These are phyloP conservation scores for Pouteria glomerata DNA, from an alignment of 148 eudicot species.

Conservation along the genomic window DNA sequence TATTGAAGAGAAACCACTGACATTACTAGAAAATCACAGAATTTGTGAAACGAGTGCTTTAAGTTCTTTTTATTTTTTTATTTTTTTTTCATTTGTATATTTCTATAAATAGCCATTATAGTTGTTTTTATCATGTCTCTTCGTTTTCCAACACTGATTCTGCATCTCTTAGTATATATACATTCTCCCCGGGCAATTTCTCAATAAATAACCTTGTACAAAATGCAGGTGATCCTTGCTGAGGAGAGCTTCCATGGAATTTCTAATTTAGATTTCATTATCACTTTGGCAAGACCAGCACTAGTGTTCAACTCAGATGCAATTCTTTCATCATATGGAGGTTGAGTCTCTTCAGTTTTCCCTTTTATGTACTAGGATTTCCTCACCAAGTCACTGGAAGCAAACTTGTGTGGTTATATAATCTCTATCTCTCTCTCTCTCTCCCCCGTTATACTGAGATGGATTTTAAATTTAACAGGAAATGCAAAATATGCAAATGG, in stretches of 20 bases:
- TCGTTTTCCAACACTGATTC: too few species aligned
- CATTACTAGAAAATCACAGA: too few species aligned
- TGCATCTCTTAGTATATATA: too few species aligned
- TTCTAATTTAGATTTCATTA: conserved; percentile 50
- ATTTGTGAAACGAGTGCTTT: too few species aligned
- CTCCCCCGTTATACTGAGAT: neutral
- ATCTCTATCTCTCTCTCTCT: neutral
- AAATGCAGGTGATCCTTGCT: conserved; percentile 50
- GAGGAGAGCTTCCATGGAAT: conserved; percentile 70
- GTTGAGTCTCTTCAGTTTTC: conserved; percentile 24
- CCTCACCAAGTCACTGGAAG: neutral
- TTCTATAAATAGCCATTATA: too few species aligned
- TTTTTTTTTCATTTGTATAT: too few species aligned
- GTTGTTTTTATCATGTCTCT: too few species aligned
- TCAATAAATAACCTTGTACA: neutral
- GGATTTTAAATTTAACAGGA: conserved; percentile 26
- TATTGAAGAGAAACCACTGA: too few species aligned
- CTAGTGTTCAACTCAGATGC: conserved; percentile 53
- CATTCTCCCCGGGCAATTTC: too few species aligned
- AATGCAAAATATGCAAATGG: conserved; percentile 44
- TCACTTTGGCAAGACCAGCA: conserved; percentile 66
- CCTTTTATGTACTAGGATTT: neutral
- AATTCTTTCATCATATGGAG: conserved; percentile 47
- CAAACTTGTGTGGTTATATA: neutral
- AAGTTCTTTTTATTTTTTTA: too few species aligned